Percentiles rank a stretch among this genome's conserved stretches.
Conservation (phyloP, 2,329 filamentous ascomycete genomes). For the Didymella pomorum region DNA sequence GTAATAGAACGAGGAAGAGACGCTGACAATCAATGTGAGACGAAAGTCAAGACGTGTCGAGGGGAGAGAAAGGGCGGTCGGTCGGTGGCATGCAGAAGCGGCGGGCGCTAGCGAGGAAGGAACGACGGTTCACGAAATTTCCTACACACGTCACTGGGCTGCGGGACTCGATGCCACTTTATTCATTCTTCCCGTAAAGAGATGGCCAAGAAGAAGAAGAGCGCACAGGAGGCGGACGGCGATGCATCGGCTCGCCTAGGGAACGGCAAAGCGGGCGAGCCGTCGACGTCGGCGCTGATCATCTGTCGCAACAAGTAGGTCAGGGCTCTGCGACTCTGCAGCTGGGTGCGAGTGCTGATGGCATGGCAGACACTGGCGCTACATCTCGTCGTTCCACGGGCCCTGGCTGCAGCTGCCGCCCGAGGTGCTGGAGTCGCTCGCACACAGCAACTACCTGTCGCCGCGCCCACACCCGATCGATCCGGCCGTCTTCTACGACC, state of each 20-base stretch:
- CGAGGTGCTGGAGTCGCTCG: slow-evolving; percentile 80
- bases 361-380: slow-evolving; percentile 76
- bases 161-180: not conserved
- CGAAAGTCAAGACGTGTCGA: too few relatives aligned
- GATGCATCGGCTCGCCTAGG: not conserved
- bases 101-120: slow-evolving; percentile 9
- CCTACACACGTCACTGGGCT: slow-evolving; percentile 12
- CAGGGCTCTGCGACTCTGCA: slow-evolving; percentile 19
- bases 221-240: slow-evolving; percentile 19
- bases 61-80: too few relatives aligned
- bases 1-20: too few relatives aligned
- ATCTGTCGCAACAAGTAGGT: slow-evolving; percentile 56
- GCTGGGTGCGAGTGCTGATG: slow-evolving; percentile 18
- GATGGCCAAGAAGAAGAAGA: slow-evolving; percentile 50
- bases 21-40: too few relatives aligned
- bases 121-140: slow-evolving; percentile 11
- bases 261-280: slow-evolving; percentile 20
- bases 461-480: slow-evolving; percentile 80
- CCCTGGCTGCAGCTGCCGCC: slow-evolving; percentile 82
- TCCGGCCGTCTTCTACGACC: slow-evolving; percentile 81
- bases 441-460: slow-evolving; percentile 80
- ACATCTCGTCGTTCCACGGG: slow-evolving; percentile 84
- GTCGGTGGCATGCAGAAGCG: not conserved
- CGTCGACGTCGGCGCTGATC: slow-evolving; percentile 48
- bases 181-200: slow-evolving; percentile 8